Evolutionary conservation across 2,329 filamentous ascomycete genomes (phyloP), one percentile per base, ranked within the genome.

Genomic region (Penicillium digitatum): DNA sequence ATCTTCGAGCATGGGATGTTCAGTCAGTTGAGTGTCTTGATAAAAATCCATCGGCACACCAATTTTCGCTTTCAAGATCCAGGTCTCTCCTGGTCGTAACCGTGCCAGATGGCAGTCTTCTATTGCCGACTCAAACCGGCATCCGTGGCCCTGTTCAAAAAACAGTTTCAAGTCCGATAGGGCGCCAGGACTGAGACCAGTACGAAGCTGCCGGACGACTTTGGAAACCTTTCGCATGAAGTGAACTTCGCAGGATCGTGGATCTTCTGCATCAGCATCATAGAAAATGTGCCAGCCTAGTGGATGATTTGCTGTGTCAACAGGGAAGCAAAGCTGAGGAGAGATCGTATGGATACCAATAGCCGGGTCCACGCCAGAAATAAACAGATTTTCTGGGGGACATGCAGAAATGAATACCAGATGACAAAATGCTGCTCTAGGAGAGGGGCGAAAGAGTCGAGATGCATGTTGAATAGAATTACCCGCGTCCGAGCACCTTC

Each of bases 321-420:
- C 48, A 11, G 59, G 62, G 12, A 68, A 58, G 3, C 57, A 56
- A 26, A 50, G 42, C 24, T 67, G 62, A 3, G 69, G 66, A 12
- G 70, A 69, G 29, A 74, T 62, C 1, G 71, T 68, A 53, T 74
- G 71, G 31, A 73, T 62, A 16, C 69, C 66, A 26, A 74, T 58
- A 10, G 59, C 61, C 5, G 60, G 58, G 34, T 68, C 57, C 14
- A 63, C 58, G 27, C 49, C 52, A 34, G 64, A 59, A n/a, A 66
- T 55, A 8, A 54, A 53, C 10, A 69, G 49, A 8, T 56, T 55
- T 18, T 40, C 35, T 34, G 54, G 59, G 6, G 61, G 52, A 10
- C 58, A 58, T 4, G 64, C 54, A 26, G 71, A 71, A 26, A 74
- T 42, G 11, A 73, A 57, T 47, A 74, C 69, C 31, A 73, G 49